Conservation (phyloP, 2,329 filamentous ascomycete species). For the Mycosphaerella arachidis region DNA sequence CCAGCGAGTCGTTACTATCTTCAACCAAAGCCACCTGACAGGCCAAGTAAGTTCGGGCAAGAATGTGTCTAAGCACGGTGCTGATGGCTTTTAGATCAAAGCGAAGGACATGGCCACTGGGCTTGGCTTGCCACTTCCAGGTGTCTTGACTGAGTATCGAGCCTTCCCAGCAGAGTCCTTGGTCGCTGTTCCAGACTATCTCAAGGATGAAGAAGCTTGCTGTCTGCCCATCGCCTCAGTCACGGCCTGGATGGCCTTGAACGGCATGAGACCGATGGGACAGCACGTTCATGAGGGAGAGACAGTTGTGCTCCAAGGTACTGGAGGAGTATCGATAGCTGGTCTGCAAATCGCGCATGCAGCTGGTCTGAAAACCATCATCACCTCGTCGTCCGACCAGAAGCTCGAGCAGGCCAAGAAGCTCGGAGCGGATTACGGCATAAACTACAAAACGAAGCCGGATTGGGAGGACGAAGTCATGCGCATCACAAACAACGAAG, state of each 20-base stretch:
- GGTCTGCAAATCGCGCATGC: conserved; percentile 40
- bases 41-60: conserved; percentile 45
- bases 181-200: conserved; percentile 53
- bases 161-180: conserved; percentile 56
- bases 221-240: conserved; percentile 59
- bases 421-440: conserved; percentile 54
- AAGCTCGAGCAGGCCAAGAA: conserved; percentile 50
- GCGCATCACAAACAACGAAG: conserved; percentile 39
- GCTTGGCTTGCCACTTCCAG: conserved; percentile 57
- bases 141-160: conserved; percentile 56
- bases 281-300: conserved; percentile 41
- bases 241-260: conserved; percentile 64
- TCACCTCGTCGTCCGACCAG: conserved; percentile 54
- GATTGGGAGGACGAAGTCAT: conserved; percentile 59
- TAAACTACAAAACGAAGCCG: conserved; percentile 57
- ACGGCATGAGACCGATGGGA: conserved; percentile 54
- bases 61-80: not conserved
- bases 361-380: conserved; percentile 48
- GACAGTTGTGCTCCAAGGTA: conserved; percentile 40
- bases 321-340: conserved; percentile 41
- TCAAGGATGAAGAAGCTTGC: conserved; percentile 56
- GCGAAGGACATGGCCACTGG: conserved; percentile 53
- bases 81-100: conserved; percentile 35
- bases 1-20: conserved; percentile 64
- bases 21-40: conserved; percentile 52